These are phyloP conservation scores for Plenodomus biglobosus DNA, from an alignment of 2,329 filamentous ascomycete species.

Conservation along the genomic window DNA sequence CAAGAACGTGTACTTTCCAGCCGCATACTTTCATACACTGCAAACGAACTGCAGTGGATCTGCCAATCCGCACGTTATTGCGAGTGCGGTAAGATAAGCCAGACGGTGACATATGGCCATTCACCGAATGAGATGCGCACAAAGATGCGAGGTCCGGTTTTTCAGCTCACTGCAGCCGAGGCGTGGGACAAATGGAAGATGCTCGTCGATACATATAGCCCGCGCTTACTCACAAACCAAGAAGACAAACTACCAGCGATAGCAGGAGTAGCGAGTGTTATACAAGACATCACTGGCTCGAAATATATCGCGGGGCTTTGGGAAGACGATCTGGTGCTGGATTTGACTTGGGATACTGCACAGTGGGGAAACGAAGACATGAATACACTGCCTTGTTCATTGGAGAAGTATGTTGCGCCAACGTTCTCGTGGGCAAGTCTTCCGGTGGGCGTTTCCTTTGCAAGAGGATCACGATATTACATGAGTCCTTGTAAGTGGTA, in stretches of 20 bases:
- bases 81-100: too few relatives aligned
- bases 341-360: not conserved
- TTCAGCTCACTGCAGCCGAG: not conserved
- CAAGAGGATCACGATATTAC: too few relatives aligned
- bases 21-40: not conserved
- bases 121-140: too few relatives aligned
- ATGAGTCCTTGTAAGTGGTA: not conserved
- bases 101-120: too few relatives aligned
- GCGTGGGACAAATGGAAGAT: not conserved
- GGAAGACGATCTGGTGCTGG: not conserved
- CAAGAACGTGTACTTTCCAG: not conserved
- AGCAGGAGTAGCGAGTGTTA: not conserved
- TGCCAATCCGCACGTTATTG: too few relatives aligned
- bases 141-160: too few relatives aligned
- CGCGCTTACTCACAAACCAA: not conserved
- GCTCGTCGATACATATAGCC: not conserved
- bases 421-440: not conserved
- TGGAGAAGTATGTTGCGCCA: not conserved
- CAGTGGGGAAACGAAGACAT: not conserved
- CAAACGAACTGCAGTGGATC: too few relatives aligned
- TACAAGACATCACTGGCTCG: not conserved
- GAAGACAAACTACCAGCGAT: not conserved
- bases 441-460: not conserved
- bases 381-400: not conserved
- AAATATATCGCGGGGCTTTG: not conserved